Evolutionary conservation across 108 stramenopile species (phyloP), one percentile per base, ranked within the genome.

Genomic region (Seminavis robusta): DNA sequence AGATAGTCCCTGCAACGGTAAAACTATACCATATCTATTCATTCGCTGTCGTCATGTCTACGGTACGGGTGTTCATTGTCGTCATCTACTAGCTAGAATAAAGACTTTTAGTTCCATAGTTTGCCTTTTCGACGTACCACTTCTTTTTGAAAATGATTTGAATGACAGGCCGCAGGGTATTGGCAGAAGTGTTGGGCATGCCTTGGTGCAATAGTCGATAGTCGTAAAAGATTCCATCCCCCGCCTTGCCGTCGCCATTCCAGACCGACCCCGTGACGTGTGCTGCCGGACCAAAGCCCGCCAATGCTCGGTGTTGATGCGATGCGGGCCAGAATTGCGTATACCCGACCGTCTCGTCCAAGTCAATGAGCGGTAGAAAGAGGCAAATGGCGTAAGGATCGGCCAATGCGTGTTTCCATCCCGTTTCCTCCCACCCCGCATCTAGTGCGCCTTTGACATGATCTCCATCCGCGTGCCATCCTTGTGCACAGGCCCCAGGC

Each of bases 271-370:
- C 52, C 1, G 72, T 23, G 21, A 79, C 51, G 33, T 79, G 68
- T 2, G 76, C 79, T 7, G 72, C 64, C 10, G 60, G 62, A 2
- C 82, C 82, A 60, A 80, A 77, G 13, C 79, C 82, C 4, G 52
- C 60, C 26, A 84, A 42, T 11, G 63, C 57, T 25, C 59, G 46
- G 44, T 63, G 45, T 32, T 69, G 46, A 55, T 84, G 82, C 9
- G 69, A 67, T 1, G 61, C 76, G 9, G 76, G 74, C 78, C 78
- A 84, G 59, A 84, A 84, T 58, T 84, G 79, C 19, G 82, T 84
- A 42, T 63, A 84, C 4, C 82, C 82, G 31, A 69, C 70, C 17
- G 52, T 48, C 27, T 61, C 46, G 61, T 80, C 50, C 47, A 84
- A 48, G 38, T 84, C 79, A 53, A 84, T 75, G 17, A 84, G 52